Percentiles rank a stretch among this genome's conserved stretches.
Evolutionary conservation across 306 rosid species (phyloP).

Genomic region (Biancaea sappan): DNA sequence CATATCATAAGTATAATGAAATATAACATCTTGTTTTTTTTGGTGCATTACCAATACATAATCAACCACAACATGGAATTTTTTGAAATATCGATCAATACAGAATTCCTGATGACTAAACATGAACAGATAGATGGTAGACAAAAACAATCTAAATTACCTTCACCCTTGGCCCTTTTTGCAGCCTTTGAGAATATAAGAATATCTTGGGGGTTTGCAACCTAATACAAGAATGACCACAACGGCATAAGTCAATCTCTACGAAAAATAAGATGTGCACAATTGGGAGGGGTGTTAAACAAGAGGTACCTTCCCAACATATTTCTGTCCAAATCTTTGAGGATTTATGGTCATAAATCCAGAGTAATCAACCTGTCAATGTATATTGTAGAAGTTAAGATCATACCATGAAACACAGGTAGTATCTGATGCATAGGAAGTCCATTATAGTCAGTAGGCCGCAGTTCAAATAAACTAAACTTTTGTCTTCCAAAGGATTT

Average conservation of each 20-base stretch:
- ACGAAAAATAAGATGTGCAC: slow-evolving; percentile 35
- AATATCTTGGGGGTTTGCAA: slow-evolving; percentile 98
- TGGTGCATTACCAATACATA: neutral
- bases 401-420: slow-evolving; percentile 22
- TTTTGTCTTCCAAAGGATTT: slow-evolving; percentile 24
- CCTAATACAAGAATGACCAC: slow-evolving; percentile 52
- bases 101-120: slow-evolving; percentile 1
- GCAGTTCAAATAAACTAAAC: slow-evolving; percentile 21
- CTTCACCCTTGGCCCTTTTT: slow-evolving; percentile 64
- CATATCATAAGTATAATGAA: neutral
- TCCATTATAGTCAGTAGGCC: slow-evolving; percentile 21
- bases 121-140: slow-evolving; percentile 21
- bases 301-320: slow-evolving; percentile 91
- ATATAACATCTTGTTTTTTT: neutral
- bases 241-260: slow-evolving; percentile 34
- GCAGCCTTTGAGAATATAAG: slow-evolving; percentile 95
- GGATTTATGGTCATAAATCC: slow-evolving; percentile 99
- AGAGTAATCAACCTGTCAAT: slow-evolving; percentile 93
- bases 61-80: neutral
- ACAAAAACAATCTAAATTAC: slow-evolving; percentile 48
- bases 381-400: slow-evolving; percentile 27
- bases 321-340: slow-evolving; percentile 98
- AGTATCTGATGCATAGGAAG: slow-evolving; percentile 24
- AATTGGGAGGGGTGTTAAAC: slow-evolving; percentile 35
- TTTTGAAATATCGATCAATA: neutral